Evolutionary conservation across 192 early-diverging fungal species (phyloP), one percentile per base, ranked within the genome.

Genomic region (Umbelopsis sp.): DNA sequence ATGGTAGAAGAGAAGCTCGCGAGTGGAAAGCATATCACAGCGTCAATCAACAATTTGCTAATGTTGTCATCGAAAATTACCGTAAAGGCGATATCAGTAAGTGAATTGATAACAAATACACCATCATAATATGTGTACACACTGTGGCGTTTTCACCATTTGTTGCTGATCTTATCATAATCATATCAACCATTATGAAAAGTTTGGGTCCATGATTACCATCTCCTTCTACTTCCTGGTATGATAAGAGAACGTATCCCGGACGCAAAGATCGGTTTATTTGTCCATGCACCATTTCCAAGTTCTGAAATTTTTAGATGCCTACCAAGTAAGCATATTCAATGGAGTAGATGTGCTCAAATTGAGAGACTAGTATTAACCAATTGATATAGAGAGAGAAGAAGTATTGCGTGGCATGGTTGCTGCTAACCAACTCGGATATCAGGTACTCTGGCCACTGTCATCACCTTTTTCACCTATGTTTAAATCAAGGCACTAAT

Each of bases 141-240:
- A n/a, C n/a, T n/a, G n/a, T n/a, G n/a, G n/a, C n/a, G n/a, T n/a
- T n/a, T n/a, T n/a, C n/a, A n/a, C n/a, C n/a, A n/a, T n/a, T n/a
- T n/a, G n/a, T n/a, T n/a, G n/a, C n/a, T n/a, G n/a, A n/a, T n/a
- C n/a, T n/a, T n/a, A n/a, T n/a, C n/a, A n/a, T n/a, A n/a, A n/a
- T n/a, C n/a, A n/a, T 41, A 41, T 6, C 38, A 1, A 41, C 12
- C 4, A 3, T 38, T 38, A 5, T 38, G 38, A 41, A 41, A 6
- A 81, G 91, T 98, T 65, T 99, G 97, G 96, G 87, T 98, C 70
- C 97, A 98, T 78, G 97, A 99, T 80, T 98, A 98, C 74, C 96
- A 97, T 74, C 82, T 98, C n/a, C 88, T 96, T 81, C 79, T 98
- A 43, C 89, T 97, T 9, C 96, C 96, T 11, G 76, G 83, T 65